A percentile compares a stretch with the other conserved stretches of the same genome.
Conservation (phyloP, 2,329 filamentous ascomycete species). For the Arachnomyces sp. region DNA sequence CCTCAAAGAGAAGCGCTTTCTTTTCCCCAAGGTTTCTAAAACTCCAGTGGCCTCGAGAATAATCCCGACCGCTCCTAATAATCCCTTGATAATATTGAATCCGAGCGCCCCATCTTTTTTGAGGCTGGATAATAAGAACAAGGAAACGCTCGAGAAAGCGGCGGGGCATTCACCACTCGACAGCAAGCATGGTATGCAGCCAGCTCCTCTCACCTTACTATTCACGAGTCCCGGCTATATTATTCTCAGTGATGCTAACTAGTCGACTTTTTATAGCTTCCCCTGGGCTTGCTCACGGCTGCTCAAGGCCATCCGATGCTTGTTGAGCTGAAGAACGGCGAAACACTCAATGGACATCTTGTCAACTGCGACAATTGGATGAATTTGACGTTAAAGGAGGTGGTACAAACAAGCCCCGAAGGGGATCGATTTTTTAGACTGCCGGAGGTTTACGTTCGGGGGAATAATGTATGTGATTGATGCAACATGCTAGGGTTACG, state of each 20-base stretch:
- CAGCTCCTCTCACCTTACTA: slow-evolving; percentile 17
- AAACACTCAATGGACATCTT: slow-evolving; percentile 92
- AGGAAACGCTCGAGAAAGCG: too few species aligned
- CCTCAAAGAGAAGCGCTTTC: slow-evolving; percentile 5
- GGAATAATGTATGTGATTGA: slow-evolving; percentile 71
- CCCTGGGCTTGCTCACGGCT: slow-evolving; percentile 76
- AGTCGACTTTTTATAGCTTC: slow-evolving; percentile 40
- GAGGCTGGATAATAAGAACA: too few species aligned
- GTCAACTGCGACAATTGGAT: slow-evolving; percentile 99
- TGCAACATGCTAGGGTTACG: neutral
- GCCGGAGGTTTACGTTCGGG: slow-evolving; percentile 90
- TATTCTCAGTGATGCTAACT: neutral
- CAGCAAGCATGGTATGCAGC: too few species aligned
- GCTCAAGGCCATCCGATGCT: slow-evolving; percentile 97
- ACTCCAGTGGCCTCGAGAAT: too few species aligned
- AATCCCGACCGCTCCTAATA: too few species aligned
- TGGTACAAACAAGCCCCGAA: slow-evolving; percentile 91
- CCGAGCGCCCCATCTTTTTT: too few species aligned
- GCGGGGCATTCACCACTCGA: too few species aligned
- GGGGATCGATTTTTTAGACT: slow-evolving; percentile 89
- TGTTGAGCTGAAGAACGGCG: slow-evolving; percentile 93
- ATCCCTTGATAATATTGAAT: too few species aligned
- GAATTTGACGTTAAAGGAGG: slow-evolving; percentile 95
- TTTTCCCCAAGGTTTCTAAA: too few species aligned
- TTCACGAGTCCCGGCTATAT: slow-evolving; percentile 13